Evolutionary conservation across 768 basidiomycete species (phyloP), one percentile per base, ranked within the genome.

Genomic region (Leccinum variicolor): DNA sequence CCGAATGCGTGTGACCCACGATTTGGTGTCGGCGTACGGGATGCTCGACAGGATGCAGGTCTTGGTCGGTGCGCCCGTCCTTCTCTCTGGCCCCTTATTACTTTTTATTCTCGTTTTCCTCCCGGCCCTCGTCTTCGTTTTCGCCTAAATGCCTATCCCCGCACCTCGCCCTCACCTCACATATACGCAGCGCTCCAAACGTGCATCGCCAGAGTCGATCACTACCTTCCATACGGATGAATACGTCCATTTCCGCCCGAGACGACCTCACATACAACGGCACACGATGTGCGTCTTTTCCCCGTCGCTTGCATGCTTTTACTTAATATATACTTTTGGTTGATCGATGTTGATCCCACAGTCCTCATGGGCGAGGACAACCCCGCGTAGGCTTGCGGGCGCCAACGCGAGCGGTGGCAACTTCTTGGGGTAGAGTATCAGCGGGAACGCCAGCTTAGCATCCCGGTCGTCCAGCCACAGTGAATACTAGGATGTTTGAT

Each of bases 201-300:
- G 90, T 23, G 85, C 91, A 4, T 79, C 84, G 0, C 83, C 87
- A 14, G 81, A 86, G 65, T 80, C 83, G 25, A 90, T 99, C 89
- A 89, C 91, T n/a, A 76, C 87, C 11, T 99, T 98, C 73, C 97
- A 99, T 73, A 94, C 96, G 21, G 97, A 99, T 76, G 97, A 99
- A 80, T 99, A 97, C 74, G 83, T 99, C 58, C 86, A 98, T 65
- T 96, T 98, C 66, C 89, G 0, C 95, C 95, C 0, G 96, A 99
- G 73, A 96, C 91, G 4, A 86, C 83, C 73, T 97, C 66, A 94
- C 92, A 1, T 90, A 85, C 62, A 83, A 89, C 55, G 92, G 93
- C 6, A 86, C 86, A 43, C 78, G 93, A 73, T 99, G 95, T 95
- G 64, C 63, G 89, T 59, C 8, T 31, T 31, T 9, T 31, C 29